phyloP scores from a whole-genome alignment of 2,329 filamentous ascomycete species.

The Coniella vitis region DNA sequence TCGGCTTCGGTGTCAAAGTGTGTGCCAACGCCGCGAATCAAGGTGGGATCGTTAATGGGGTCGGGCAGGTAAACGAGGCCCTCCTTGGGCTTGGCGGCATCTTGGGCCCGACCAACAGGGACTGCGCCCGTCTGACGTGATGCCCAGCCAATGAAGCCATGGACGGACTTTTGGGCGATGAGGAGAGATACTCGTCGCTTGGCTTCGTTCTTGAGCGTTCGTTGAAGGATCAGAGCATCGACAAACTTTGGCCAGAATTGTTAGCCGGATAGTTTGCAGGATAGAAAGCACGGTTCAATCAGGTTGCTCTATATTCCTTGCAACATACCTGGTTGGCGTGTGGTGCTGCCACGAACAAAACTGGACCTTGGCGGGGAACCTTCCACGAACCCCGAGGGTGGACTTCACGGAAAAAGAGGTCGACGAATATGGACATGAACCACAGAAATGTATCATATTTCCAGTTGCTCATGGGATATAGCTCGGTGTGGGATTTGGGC shows the following conservation, averaged over 20 bases:
- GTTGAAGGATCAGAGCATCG: constrained; percentile 88
- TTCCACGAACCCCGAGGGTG: constrained; percentile 94
- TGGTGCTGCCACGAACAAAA: constrained; percentile 93
- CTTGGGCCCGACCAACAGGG: constrained; percentile 87
- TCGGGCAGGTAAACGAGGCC: constrained; percentile 87
- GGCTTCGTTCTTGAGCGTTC: constrained; percentile 79
- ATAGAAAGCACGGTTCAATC: too few species aligned
- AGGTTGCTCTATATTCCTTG: constrained; percentile 8
- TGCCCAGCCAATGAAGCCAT: constrained; percentile 83
- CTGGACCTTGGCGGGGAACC: constrained; percentile 77
- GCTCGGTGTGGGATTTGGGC: constrained; percentile 39
- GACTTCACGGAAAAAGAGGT: constrained; percentile 97
- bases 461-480: constrained; percentile 64
- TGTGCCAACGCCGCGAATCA: constrained; percentile 72
- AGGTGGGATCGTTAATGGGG: constrained; percentile 73
- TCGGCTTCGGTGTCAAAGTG: constrained; percentile 74
- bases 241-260: constrained; percentile 60
- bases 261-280: too few species aligned
- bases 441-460: constrained; percentile 75
- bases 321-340: constrained; percentile 80
- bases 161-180: constrained; percentile 92
- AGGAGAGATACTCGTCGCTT: constrained; percentile 85
- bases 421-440: constrained; percentile 74
- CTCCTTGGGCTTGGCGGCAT: constrained; percentile 70
- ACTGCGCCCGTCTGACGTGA: constrained; percentile 82